A percentile compares a stretch with the other conserved stretches of the same genome.
These are phyloP conservation scores for Cladosporium velox DNA, from an alignment of 2,329 filamentous ascomycete species.

Conservation along the genomic window DNA sequence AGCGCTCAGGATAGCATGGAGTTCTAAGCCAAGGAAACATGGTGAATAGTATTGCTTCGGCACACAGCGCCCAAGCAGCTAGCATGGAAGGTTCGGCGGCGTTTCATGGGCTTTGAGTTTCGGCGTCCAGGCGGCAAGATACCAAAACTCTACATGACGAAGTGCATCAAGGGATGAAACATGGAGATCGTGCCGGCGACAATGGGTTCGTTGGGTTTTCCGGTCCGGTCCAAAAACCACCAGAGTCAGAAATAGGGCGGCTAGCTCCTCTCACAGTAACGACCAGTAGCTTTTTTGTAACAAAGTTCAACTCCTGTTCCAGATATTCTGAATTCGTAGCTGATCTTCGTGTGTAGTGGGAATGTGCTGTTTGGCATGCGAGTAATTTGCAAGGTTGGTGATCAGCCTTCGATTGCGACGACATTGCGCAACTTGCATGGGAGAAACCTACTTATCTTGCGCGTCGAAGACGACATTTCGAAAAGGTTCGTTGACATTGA, in stretches of 20 bases:
- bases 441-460: no score
- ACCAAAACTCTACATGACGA: neutral
- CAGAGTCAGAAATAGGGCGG: neutral
- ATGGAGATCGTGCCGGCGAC: neutral
- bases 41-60: neutral
- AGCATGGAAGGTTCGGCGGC: neutral
- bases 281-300: neutral
- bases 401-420: no score
- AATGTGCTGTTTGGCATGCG: neutral
- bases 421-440: no score
- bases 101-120: neutral
- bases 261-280: neutral
- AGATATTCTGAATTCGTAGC: neutral
- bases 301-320: neutral
- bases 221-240: neutral
- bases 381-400: neutral
- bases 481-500: no score
- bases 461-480: no score
- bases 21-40: slow-evolving; percentile 24
- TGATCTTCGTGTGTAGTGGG: neutral
- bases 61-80: neutral
- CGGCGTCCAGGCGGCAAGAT: neutral
- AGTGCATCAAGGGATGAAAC: neutral
- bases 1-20: slow-evolving; percentile 64
- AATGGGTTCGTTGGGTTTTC: neutral